Evolutionary conservation across 352 stramenopile genomes (phyloP).

Genomic region (Phytopythium delawarense): DNA sequence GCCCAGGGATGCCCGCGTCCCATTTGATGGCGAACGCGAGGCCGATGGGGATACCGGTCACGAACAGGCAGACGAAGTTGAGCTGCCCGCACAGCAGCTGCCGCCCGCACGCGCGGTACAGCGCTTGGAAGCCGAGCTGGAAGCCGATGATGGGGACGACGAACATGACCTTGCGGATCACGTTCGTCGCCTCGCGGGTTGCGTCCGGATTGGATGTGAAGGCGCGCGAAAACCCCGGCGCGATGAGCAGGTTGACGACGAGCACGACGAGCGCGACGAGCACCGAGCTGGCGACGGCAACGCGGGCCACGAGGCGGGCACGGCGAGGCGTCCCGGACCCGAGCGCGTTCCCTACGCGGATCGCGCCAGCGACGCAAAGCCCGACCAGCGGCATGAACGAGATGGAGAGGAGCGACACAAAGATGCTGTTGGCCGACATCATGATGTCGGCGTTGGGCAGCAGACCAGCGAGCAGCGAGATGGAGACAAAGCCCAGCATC

Average conservation of each 20-base stretch:
- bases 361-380: conserved; percentile 16
- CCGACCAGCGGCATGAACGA: conserved; percentile 19
- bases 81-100: conserved; percentile 20
- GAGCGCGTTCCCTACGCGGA: conserved; percentile 29
- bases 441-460: conserved; percentile 24
- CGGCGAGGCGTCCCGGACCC: conserved; percentile 18
- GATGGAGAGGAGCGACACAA: conserved; percentile 12
- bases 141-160: conserved; percentile 15
- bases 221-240: conserved; percentile 13
- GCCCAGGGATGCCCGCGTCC: conserved; percentile 19
- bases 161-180: conserved; percentile 3
- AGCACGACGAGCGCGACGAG: conserved; percentile 3
- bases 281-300: conserved; percentile 7
- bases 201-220: conserved; percentile 17
- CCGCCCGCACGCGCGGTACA: conserved; percentile 18
- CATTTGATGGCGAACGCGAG: conserved; percentile 15
- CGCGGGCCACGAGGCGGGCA: conserved; percentile 10
- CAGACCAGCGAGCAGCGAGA: conserved; percentile 20
- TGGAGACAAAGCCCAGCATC: conserved; percentile 14
- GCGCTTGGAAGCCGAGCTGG: conserved; percentile 11
- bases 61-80: conserved; percentile 21
- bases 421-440: conserved; percentile 20
- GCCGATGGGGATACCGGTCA: conserved; percentile 18
- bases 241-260: conserved; percentile 8
- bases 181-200: neutral